Evolutionary conservation across 768 basidiomycete genomes (phyloP).

Genomic region (Hemileccinum impolitum): DNA sequence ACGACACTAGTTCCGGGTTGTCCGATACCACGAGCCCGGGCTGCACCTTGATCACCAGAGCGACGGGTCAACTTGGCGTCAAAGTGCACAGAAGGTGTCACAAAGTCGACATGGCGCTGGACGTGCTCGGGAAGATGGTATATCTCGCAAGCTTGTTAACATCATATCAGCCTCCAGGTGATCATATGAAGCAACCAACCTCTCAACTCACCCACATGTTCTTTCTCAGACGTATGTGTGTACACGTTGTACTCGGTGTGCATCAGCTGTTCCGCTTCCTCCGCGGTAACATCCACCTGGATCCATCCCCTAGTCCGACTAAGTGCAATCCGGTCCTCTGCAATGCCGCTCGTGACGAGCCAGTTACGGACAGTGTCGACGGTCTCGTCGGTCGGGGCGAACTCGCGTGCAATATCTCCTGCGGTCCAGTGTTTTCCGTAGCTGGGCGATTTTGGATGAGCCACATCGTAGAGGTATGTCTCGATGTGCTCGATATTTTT

Average conservation of each 20-base stretch:
- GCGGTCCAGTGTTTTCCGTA: slow-evolving; percentile 32
- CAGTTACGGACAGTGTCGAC: slow-evolving; percentile 25
- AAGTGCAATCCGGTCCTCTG: slow-evolving; percentile 14
- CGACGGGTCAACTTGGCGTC: neutral
- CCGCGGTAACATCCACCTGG: slow-evolving; percentile 23
- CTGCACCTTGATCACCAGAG: neutral
- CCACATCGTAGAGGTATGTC: slow-evolving; percentile 24
- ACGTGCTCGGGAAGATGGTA: too few relatives aligned
- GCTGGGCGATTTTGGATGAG: slow-evolving; percentile 30
- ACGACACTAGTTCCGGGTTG: slow-evolving; percentile 6
- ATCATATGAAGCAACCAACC: neutral
- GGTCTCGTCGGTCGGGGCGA: slow-evolving; percentile 25
- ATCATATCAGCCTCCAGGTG: too few relatives aligned
- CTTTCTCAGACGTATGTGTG: slow-evolving; percentile 20
- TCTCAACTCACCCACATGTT: slow-evolving; percentile 21
- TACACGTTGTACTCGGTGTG: slow-evolving; percentile 33
- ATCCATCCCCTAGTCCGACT: slow-evolving; percentile 23
- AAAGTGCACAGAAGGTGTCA: neutral
- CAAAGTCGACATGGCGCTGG: neutral
- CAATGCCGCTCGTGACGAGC: slow-evolving; percentile 25
- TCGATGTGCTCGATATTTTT: slow-evolving; percentile 25
- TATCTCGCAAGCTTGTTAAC: too few relatives aligned
- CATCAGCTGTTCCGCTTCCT: slow-evolving; percentile 33
- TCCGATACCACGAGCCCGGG: slow-evolving; percentile 14
- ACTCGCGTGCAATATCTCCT: slow-evolving; percentile 21